phyloP scores from a whole-genome alignment of 1,139 yeast species.

The Candida sp. region DNA sequence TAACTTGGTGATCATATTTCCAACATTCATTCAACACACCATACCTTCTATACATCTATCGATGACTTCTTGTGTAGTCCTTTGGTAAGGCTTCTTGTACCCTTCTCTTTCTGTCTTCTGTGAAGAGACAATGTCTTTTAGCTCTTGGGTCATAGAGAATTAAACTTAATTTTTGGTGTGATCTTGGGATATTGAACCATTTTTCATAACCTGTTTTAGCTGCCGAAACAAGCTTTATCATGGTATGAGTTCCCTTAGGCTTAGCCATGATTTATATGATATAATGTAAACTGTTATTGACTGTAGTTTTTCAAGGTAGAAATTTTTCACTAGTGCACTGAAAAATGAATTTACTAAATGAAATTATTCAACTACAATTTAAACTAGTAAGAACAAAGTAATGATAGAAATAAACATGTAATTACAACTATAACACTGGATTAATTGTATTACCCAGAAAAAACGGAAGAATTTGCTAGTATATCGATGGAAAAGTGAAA shows the following conservation, averaged over 20 bases:
- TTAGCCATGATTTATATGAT: constrained; percentile 39
- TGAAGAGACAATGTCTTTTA: constrained; percentile 76
- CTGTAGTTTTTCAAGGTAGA: constrained; percentile 91
- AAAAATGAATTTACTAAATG: no score
- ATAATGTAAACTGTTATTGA: constrained; percentile 24
- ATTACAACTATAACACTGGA: no score
- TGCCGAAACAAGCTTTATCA: constrained; percentile 64
- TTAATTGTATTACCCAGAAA: no score
- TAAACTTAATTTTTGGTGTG: constrained; percentile 73
- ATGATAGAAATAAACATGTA: no score
- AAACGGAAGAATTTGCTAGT: neutral
- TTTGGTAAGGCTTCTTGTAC: constrained; percentile 62
- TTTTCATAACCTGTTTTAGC: constrained; percentile 87
- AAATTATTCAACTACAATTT: no score
- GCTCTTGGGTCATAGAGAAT: constrained; percentile 84
- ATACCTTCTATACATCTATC: no score
- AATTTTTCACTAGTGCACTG: constrained; percentile 39
- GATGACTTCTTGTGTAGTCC: constrained; percentile 56
- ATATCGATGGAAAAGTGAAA: neutral
- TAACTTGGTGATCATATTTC: neutral
- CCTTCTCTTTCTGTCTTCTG: constrained; percentile 81
- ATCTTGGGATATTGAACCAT: constrained; percentile 78
- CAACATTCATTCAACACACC: no score
- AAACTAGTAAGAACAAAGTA: neutral
- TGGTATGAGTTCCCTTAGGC: constrained; percentile 42